Base-by-base conservation (phyloP, 2,329 filamentous ascomycete genomes). In the Sordariomycetes sp. region DNA sequence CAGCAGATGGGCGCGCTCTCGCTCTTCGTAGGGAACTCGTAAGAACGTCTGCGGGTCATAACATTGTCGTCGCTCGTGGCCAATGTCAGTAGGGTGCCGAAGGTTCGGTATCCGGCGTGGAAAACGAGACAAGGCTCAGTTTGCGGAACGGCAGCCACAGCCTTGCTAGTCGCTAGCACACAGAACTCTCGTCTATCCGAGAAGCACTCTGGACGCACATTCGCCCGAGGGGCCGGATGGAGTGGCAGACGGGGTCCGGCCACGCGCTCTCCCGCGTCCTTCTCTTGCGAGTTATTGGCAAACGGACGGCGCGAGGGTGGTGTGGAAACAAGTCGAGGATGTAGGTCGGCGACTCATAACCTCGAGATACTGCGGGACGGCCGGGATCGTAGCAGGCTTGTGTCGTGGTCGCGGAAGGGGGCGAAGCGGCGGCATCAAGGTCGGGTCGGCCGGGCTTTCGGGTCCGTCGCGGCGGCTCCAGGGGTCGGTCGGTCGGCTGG, bases 1-100 rank as follows among this genome's bases (percentile, higher is more conserved):
- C 32, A 32, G 22, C 22, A 20, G 46, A 24, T 11, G 2, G 24
- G 24, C 51, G 24, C 51, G 51, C 46, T 48, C 48, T 60, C 58
- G 53, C 58, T 56, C 52, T 34, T 58, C 51, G 51, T 58, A 34
- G 58, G 28, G 25, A 10, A 53, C 50, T 50, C 46, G 46, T 24
- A 48, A 51, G 32, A 24, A n/a, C 34, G 37, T 51, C 53, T 25
- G 54, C n/a, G 50, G 51, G 50, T 57, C 55, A 57, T 57, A 43
- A 57, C 55, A 57, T 50, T 57, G 28, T 48, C 20, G 46, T 35
- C n/a, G 43, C 55, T 48, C 32, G n/a, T 57, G 55, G 8, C 55
- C 43, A 50, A 24, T 22, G 46, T 50, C 22, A n/a, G 46, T 11
- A n/a, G 46, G 11, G 46, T 20, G n/a, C 20, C 6, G 46, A 20